Conservation (phyloP, 352 stramenopile genomes). For the Phytopythium cucurbitacearum region DNA sequence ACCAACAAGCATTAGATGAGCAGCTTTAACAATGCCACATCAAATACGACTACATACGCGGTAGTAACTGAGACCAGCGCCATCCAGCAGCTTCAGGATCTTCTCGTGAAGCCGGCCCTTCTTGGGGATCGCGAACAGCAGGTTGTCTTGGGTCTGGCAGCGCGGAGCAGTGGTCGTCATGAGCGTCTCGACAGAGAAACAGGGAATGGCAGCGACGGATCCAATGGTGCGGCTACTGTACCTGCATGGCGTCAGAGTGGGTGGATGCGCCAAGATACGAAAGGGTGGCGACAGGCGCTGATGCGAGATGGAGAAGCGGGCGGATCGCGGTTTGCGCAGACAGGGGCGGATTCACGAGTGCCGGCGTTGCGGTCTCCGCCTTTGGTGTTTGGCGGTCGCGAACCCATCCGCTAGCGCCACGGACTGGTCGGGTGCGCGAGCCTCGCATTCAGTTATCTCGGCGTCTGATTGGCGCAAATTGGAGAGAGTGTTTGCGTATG, state of each 20-base stretch:
- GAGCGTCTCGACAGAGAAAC: too few species aligned
- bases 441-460: too few species aligned
- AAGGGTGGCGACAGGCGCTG: background rate
- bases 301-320: background rate
- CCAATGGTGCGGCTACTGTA: background rate
- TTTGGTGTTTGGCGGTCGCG: background rate
- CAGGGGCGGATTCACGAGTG: conserved; percentile 5
- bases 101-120: conserved; percentile 97
- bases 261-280: background rate
- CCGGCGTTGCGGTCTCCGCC: background rate
- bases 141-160: conserved; percentile 39
- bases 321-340: conserved; percentile 4
- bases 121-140: conserved; percentile 96
- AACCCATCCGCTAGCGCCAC: too few species aligned
- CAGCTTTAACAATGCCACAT: too few species aligned
- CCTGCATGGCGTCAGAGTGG: conserved; percentile 2
- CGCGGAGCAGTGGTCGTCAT: too few species aligned
- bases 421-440: too few species aligned
- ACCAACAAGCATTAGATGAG: too few species aligned
- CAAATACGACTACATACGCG: conserved; percentile 40
- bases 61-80: conserved; percentile 94
- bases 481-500: background rate
- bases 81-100: conserved; percentile 94
- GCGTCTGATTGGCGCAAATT: background rate
- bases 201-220: too few species aligned